phyloP scores from a whole-genome alignment of 73 alveolate species.

The Paramecium primaurelia region DNA sequence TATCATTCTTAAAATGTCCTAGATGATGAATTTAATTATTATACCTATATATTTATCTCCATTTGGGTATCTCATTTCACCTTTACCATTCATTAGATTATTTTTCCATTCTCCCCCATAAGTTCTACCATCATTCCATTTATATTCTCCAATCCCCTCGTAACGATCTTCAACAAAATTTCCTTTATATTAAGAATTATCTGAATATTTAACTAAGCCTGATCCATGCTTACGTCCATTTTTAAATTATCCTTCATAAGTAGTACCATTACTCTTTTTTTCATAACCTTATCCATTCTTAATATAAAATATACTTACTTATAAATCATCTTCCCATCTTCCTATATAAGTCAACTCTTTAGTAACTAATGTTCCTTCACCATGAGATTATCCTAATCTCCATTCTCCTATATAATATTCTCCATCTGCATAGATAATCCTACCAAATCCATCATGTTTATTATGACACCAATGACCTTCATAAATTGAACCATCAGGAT shows the following conservation, averaged over 20 bases:
- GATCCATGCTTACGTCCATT: neutral
- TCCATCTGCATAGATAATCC: constrained; percentile 71
- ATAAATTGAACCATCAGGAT: constrained; percentile 77
- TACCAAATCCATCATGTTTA: constrained; percentile 73
- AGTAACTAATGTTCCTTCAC: constrained; percentile 62
- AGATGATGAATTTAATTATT: neutral
- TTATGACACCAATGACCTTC: constrained; percentile 72
- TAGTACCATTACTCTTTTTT: neutral
- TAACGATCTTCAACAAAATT: neutral
- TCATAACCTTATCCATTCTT: neutral
- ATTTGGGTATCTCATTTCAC: neutral
- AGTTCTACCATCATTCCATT: neutral
- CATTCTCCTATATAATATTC: constrained; percentile 75
- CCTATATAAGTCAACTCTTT: constrained; percentile 1
- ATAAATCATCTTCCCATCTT: neutral
- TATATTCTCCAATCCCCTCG: neutral
- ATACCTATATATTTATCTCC: constrained; percentile 62
- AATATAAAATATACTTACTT: neutral
- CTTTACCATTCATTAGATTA: neutral
- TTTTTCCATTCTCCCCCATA: constrained; percentile 12
- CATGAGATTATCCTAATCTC: constrained; percentile 69
- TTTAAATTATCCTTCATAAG: constrained; percentile 7
- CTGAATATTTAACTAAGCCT: neutral
- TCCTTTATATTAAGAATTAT: neutral
- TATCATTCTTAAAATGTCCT: neutral